Base-by-base conservation (phyloP, 2,329 filamentous ascomycete genomes). In the Alternaria tenuissima region DNA sequence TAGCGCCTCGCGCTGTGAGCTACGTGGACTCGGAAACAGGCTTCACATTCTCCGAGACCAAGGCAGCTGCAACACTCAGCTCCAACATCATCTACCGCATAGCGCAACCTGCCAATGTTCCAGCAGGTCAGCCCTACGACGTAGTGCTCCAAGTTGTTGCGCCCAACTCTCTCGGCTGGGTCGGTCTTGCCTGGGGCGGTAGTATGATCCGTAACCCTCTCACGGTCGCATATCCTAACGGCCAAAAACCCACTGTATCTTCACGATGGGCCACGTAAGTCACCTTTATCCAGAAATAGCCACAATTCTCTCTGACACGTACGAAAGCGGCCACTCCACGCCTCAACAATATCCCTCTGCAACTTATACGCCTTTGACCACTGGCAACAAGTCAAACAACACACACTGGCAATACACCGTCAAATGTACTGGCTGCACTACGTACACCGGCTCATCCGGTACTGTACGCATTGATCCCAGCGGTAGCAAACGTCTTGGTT, bases 21-120 rank as follows among this genome's bases (percentile, higher is more conserved):
- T 67, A 64, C 54, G 48, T 64, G 2, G 74, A 76, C 58, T 49
- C 64, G 28, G 74, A 76, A 49, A 76, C 73, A 24, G 74, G 74
- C 49, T 76, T 76, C 58, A 74, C 72, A 7, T 76, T 76, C 61
- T 74, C 73, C 22, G 71, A 76, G 44, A 72, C 68, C 49, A 71
- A 66, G 16, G 73, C 68, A n/a, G 67, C 70, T 16, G 73, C 70
- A 43, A 65, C 71, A 6, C 68, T 76, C 7, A 51, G 62, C 1
- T 42, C 62, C 46, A 74, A 67, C 55, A 69, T 76, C 34, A 59
- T 71, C 38, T 74, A 70, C 55, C 73, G 74, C 46, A 69, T 76
- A 36, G 74, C 74, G 7, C 62, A 70, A 11, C 73, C 74, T 4
- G 65, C 59, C 41, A 63, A 62, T 39, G 63, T 70, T 1, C 60